phyloP scores from a whole-genome alignment of 2,329 filamentous ascomycete genomes.

The Exophiala alcalophila region DNA sequence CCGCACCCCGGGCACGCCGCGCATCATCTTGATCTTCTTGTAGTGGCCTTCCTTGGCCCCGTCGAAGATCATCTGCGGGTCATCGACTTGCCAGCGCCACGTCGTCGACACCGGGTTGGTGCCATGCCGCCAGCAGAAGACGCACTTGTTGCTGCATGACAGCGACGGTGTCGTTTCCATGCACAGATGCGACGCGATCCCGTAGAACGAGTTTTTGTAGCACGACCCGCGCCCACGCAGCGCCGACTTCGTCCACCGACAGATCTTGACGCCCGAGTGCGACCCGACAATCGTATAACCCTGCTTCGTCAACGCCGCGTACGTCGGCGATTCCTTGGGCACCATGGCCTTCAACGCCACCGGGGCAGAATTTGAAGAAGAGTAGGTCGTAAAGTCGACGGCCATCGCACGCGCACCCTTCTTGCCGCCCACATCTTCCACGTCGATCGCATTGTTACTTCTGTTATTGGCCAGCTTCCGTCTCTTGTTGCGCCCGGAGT shows the following conservation, averaged over 20 bases:
- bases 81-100: conserved; percentile 94
- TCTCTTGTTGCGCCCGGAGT: conserved; percentile 42
- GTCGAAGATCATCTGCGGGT: conserved; percentile 81
- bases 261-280: conserved; percentile 96
- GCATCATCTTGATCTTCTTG: conserved; percentile 96
- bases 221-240: conserved; percentile 89
- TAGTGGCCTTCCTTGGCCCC: conserved; percentile 92
- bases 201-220: conserved; percentile 98
- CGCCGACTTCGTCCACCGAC: conserved; percentile 96
- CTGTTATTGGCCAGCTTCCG: conserved; percentile 41
- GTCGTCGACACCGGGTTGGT: conserved; percentile 96
- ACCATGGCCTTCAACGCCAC: conserved; percentile 81
- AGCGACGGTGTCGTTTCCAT: conserved; percentile 98
- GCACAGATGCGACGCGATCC: conserved; percentile 91
- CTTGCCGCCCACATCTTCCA: conserved; percentile 68
- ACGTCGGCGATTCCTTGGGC: conserved; percentile 82
- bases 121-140: conserved; percentile 98
- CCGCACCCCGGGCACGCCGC: conserved; percentile 86
- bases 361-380: conserved; percentile 37
- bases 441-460: conserved; percentile 70
- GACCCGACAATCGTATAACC: conserved; percentile 93
- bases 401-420: conserved; percentile 50
- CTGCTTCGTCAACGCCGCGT: conserved; percentile 87
- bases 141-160: conserved; percentile 96
- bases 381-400: conserved; percentile 71